Evolutionary conservation across 352 stramenopile genomes (phyloP).

Genomic region (Bremia lactucae): DNA sequence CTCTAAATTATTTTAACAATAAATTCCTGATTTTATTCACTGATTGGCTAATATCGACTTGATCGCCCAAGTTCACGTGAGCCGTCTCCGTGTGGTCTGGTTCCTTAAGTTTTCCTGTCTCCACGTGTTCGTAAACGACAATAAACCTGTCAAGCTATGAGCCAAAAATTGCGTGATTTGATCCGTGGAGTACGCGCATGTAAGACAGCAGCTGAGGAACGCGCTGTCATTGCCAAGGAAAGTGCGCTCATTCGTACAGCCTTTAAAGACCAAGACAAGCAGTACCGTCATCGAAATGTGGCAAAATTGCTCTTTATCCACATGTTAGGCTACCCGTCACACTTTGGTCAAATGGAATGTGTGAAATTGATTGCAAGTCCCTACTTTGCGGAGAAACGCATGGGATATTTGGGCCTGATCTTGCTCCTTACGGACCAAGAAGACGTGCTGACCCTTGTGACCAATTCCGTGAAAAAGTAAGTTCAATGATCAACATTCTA

Average conservation of each 20-base stretch:
- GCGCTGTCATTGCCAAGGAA: slow-evolving; percentile 98
- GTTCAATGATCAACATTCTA: too few relatives aligned
- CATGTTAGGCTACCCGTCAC: slow-evolving; percentile 99
- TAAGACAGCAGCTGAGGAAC: slow-evolving; percentile 98
- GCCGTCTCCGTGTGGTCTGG: too few relatives aligned
- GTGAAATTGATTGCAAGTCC: slow-evolving; percentile 98
- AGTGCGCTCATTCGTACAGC: slow-evolving; percentile 97
- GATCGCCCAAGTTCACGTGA: too few relatives aligned
- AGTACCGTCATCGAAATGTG: slow-evolving; percentile 98
- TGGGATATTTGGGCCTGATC: slow-evolving; percentile 97
- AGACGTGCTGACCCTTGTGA: slow-evolving; percentile 99
- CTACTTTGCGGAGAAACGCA: slow-evolving; percentile 98
- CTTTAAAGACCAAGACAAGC: slow-evolving; percentile 96
- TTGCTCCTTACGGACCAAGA: slow-evolving; percentile 97
- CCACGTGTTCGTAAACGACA: too few relatives aligned
- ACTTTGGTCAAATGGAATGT: slow-evolving; percentile 99
- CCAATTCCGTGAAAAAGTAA: slow-evolving; percentile 98
- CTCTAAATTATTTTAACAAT: too few relatives aligned
- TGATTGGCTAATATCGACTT: too few relatives aligned
- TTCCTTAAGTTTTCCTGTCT: too few relatives aligned
- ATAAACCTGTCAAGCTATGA: too few relatives aligned
- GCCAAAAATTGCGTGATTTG: slow-evolving; percentile 95
- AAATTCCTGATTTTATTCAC: too few relatives aligned
- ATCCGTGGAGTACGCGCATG: slow-evolving; percentile 96
- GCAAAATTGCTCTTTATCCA: slow-evolving; percentile 99